phyloP scores from a whole-genome alignment of 179 eudicot species.

The Corrigiola litoralis region DNA sequence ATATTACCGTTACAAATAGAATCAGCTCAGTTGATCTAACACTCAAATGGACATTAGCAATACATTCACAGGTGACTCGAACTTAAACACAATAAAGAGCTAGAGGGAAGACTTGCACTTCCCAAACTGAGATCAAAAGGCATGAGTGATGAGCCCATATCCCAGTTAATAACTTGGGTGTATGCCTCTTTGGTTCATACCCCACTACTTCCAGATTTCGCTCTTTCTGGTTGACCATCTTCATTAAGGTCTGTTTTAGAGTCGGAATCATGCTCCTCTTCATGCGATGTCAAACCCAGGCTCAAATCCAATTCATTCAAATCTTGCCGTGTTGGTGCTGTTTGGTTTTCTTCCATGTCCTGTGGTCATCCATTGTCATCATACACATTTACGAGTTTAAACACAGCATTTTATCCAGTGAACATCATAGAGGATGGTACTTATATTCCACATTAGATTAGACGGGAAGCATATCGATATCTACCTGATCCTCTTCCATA shows the following conservation, averaged over 20 bases:
- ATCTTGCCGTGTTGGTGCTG: slow-evolving; percentile 51
- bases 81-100: too few relatives aligned
- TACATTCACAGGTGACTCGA: too few relatives aligned
- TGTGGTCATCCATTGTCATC: slow-evolving; percentile 19
- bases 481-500: slow-evolving; percentile 47
- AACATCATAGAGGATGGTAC: not conserved
- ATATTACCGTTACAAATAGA: too few relatives aligned
- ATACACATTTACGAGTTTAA: not conserved
- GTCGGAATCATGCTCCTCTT: slow-evolving; percentile 55
- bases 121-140: not conserved
- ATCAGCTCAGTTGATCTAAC: too few relatives aligned
- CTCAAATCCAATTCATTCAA: slow-evolving; percentile 73
- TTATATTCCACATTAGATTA: not conserved
- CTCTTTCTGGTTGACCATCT: slow-evolving; percentile 20
- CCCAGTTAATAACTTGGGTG: not conserved
- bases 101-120: not conserved
- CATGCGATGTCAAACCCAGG: slow-evolving; percentile 57
- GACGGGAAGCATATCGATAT: slow-evolving; percentile 1
- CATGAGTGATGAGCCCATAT: not conserved
- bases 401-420: not conserved
- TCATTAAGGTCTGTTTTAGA: slow-evolving; percentile 26
- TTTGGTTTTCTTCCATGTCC: slow-evolving; percentile 41
- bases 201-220: slow-evolving; percentile 6
- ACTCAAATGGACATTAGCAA: too few relatives aligned
- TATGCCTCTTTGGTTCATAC: slow-evolving; percentile 12